Base-by-base conservation (phyloP, 768 basidiomycete species). In the Boletellus emodensis region DNA sequence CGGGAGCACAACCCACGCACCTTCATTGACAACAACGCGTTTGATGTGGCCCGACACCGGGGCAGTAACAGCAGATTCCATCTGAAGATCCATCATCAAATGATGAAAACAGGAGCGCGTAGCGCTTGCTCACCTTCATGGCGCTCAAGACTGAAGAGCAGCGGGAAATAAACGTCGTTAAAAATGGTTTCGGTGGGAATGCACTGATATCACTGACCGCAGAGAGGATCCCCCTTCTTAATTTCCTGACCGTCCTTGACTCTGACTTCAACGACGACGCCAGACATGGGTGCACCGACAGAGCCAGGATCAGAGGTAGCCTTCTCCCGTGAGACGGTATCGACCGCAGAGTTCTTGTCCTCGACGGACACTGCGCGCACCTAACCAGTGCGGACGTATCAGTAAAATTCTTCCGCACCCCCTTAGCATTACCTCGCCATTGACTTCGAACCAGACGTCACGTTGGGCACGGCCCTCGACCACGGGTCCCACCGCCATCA, bases 371-470 rank as follows among this genome's bases (percentile, higher is more conserved):
- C 92, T 17, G 96, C 94, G 59, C 96, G 94, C 58, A 94, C 81
- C 90, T 94, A 32, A 61, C 55, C 43, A 57, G 41, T 46, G 40
- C 39, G 49, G 39, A 46, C 33, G 40, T 37, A 28, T 59, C 46
- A 63, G 48, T 47, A 43, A 50, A 53, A 34, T 56, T 59, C 57
- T 44, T 50, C 18, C 15, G 39, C 36, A 42, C 38, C 32, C 26
- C 43, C 46, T 46, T 44, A 44, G 46, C 51, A 72, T 64, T 64
- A 89, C 90, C 78, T 95, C 92, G 71, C 94, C 94, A 61, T 95
- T 95, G 52, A 95, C 89, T 76, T 98, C 95, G 66, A 97, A 95
- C 90, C 95, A 96, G 52, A 95, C 92, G 67, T 98, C 94, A 61
- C 95, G 85, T 62, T 91, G 89, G 20, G 94, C 92, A 60, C 83